A percentile compares a stretch with the other conserved stretches of the same genome.
Evolutionary conservation across 768 basidiomycete species (phyloP).

Genomic region (Thelephora aurantiotincta): DNA sequence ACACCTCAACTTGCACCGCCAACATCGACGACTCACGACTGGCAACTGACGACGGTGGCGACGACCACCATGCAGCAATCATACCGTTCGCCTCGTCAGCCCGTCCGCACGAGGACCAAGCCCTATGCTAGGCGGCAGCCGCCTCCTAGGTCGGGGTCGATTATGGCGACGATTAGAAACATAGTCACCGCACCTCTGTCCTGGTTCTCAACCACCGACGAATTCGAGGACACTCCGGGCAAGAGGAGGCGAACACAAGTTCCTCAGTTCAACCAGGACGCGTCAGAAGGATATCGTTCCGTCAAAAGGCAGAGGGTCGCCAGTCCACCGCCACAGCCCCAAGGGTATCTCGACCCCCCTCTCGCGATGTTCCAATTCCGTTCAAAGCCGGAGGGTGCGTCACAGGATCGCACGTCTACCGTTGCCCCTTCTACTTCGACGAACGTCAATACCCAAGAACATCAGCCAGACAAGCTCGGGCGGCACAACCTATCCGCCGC

Average conservation of each 20-base stretch:
- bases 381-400: neutral
- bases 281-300: conserved; percentile 9
- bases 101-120: neutral
- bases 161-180: conserved; percentile 21
- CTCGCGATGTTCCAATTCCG: neutral
- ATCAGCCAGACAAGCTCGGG: neutral
- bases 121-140: conserved; percentile 6
- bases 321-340: conserved; percentile 10
- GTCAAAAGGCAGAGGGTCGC: conserved; percentile 19
- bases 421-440: neutral
- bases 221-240: conserved; percentile 16
- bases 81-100: neutral
- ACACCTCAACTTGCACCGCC: neutral
- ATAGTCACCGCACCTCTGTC: conserved; percentile 19
- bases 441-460: neutral
- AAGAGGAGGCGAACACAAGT: conserved; percentile 16
- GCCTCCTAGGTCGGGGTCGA: conserved; percentile 15
- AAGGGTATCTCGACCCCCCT: conserved; percentile 20
- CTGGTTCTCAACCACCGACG: conserved; percentile 15
- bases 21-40: no score
- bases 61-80: conserved; percentile 4
- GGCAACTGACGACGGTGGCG: neutral
- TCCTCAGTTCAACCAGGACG: conserved; percentile 1
- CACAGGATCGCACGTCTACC: neutral
- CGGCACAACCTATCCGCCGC: conserved; percentile 1